Percentiles rank a stretch among this genome's conserved stretches.
Conservation (phyloP, 202 grass and related monocot species). For the Carex sylvatica region DNA sequence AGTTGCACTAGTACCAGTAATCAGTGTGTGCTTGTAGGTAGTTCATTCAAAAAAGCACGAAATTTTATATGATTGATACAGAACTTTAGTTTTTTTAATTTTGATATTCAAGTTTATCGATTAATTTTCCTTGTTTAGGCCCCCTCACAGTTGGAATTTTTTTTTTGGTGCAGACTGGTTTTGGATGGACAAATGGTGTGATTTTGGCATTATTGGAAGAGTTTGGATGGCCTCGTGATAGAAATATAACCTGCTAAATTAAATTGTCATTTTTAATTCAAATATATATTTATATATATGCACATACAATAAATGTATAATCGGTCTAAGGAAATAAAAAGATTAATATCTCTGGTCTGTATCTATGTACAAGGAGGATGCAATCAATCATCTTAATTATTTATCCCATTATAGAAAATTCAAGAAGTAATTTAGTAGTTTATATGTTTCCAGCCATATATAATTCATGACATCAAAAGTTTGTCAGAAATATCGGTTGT, state of each 20-base stretch:
- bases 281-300: too few relatives aligned
- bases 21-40: background rate
- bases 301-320: too few relatives aligned
- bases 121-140: background rate
- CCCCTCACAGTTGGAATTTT: background rate
- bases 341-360: too few relatives aligned
- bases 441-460: too few relatives aligned
- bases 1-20: background rate
- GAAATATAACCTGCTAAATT: slow-evolving; percentile 41
- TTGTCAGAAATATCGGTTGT: too few relatives aligned
- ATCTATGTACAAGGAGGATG: too few relatives aligned
- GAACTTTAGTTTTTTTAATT: background rate
- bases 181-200: slow-evolving; percentile 98
- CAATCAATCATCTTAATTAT: too few relatives aligned
- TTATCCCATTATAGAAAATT: too few relatives aligned
- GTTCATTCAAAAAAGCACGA: background rate
- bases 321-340: too few relatives aligned
- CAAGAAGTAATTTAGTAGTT: too few relatives aligned
- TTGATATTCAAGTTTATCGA: background rate
- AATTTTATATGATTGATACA: background rate
- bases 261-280: background rate
- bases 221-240: slow-evolving; percentile 74
- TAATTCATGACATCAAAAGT: too few relatives aligned
- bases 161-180: slow-evolving; percentile 67
- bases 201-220: slow-evolving; percentile 80